phyloP scores from a whole-genome alignment of 2,329 filamentous ascomycete species.

The Madurella mycetomatis region DNA sequence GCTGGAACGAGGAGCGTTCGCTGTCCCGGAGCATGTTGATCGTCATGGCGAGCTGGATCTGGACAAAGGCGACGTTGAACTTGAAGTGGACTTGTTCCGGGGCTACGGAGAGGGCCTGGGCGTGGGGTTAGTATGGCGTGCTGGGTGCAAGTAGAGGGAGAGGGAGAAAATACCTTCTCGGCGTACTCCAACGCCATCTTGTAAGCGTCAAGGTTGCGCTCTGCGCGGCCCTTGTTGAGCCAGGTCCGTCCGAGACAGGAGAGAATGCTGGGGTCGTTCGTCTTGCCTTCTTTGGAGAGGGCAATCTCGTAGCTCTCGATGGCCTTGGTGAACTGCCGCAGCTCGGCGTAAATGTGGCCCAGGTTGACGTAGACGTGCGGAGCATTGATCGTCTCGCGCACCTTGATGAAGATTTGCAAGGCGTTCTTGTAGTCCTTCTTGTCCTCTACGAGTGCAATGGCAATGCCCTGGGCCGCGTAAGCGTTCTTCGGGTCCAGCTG shows the following conservation, averaged over 20 bases:
- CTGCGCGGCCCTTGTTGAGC: slow-evolving; percentile 69
- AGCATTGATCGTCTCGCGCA: slow-evolving; percentile 86
- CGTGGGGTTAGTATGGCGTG: slow-evolving; percentile 1
- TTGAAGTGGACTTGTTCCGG: slow-evolving; percentile 86
- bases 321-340: slow-evolving; percentile 84
- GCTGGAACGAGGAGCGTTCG: slow-evolving; percentile 72
- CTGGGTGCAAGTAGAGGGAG: neutral
- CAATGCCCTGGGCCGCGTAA: slow-evolving; percentile 92
- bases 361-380: slow-evolving; percentile 87
- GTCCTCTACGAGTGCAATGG: slow-evolving; percentile 90
- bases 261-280: slow-evolving; percentile 70
- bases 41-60: slow-evolving; percentile 84
- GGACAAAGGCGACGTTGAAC: slow-evolving; percentile 97
- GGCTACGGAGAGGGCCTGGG: slow-evolving; percentile 66
- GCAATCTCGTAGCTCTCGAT: slow-evolving; percentile 94
- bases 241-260: slow-evolving; percentile 85
- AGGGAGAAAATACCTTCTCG: slow-evolving; percentile 48
- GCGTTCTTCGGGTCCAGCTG: slow-evolving; percentile 94
- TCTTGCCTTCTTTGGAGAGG: slow-evolving; percentile 69
- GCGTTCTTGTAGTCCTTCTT: slow-evolving; percentile 82
- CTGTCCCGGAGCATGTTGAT: slow-evolving; percentile 71
- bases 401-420: slow-evolving; percentile 81
- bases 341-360: slow-evolving; percentile 85
- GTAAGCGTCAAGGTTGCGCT: slow-evolving; percentile 55
- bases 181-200: slow-evolving; percentile 56